These are phyloP conservation scores for Tricholoma saponaceum DNA, from an alignment of 768 basidiomycete genomes.

Conservation along the genomic window DNA sequence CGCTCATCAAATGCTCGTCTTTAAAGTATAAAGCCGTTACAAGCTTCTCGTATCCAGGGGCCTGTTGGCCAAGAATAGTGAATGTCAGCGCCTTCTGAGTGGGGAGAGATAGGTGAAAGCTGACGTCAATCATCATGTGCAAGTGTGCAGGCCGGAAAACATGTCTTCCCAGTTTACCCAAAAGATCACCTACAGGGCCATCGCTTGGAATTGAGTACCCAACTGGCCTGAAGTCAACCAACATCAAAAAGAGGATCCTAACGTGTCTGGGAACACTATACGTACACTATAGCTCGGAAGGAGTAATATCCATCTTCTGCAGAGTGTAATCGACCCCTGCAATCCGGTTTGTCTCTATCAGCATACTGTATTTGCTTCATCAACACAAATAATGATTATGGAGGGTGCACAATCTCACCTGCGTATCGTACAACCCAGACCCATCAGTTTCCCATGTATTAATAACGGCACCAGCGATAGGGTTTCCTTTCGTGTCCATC, in stretches of 20 bases:
- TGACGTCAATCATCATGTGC: conserved; percentile 66
- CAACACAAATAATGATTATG: conserved; percentile 20
- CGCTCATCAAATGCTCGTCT: conserved; percentile 66
- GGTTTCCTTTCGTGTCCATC: conserved; percentile 57
- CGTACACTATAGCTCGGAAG: conserved; percentile 67
- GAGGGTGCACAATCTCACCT: conserved; percentile 18
- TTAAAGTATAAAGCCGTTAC: conserved; percentile 73
- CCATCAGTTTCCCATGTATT: conserved; percentile 86
- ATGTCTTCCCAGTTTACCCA: conserved; percentile 58
- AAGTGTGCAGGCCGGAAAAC: conserved; percentile 77
- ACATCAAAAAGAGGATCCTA: background rate
- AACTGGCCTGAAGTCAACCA: conserved; percentile 33
- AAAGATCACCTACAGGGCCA: conserved; percentile 67
- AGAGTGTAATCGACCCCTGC: conserved; percentile 61
- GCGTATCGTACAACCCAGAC: conserved; percentile 41
- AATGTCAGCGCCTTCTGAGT: background rate
- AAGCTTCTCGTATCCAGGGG: conserved; percentile 69
- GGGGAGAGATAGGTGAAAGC: background rate
- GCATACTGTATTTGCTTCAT: conserved; percentile 41
- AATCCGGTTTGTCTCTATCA: conserved; percentile 57
- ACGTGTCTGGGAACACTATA: background rate
- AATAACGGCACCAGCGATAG: conserved; percentile 60
- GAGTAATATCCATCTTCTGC: conserved; percentile 61
- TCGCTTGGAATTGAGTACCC: conserved; percentile 78
- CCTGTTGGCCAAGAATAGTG: conserved; percentile 35